A percentile compares a stretch with the other conserved stretches of the same genome.
These are phyloP conservation scores for Leccinum cinnamomeum DNA, from an alignment of 1,284 basidiomycete species.

Conservation along the genomic window DNA sequence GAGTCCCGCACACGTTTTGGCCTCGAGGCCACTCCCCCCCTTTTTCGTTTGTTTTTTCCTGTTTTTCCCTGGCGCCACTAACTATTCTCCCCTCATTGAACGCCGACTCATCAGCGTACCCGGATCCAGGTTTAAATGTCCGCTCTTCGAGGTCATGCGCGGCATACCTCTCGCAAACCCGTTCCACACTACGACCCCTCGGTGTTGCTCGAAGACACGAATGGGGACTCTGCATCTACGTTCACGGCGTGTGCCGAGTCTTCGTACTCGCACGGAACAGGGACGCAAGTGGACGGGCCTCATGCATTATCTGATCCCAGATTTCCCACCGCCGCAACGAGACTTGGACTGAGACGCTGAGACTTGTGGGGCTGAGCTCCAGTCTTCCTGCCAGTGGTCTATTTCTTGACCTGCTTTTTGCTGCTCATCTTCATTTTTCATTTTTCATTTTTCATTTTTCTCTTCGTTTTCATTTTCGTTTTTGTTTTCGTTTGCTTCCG, in stretches of 20 bases:
- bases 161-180: conserved; percentile 43
- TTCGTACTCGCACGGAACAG: conserved; percentile 32
- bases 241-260: conserved; percentile 28
- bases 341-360: conserved; percentile 20
- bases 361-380: background rate
- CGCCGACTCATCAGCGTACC: too few relatives aligned
- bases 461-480: background rate
- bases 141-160: conserved; percentile 6
- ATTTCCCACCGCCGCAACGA: conserved; percentile 38
- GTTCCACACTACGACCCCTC: conserved; percentile 44
- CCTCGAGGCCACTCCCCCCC: too few relatives aligned
- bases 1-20: too few relatives aligned
- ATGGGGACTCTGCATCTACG: conserved; percentile 24
- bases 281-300: conserved; percentile 18
- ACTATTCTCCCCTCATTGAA: too few relatives aligned
- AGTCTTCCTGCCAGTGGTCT: background rate
- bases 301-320: conserved; percentile 42
- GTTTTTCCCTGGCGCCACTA: too few relatives aligned
- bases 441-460: background rate
- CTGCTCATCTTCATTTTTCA: background rate
- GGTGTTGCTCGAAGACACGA: conserved; percentile 22
- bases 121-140: too few relatives aligned
- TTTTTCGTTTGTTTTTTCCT: too few relatives aligned
- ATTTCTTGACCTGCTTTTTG: background rate
- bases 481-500: background rate